These are phyloP conservation scores for Leishmania aethiopica DNA, from an alignment of 208 protist species.

Conservation along the genomic window DNA sequence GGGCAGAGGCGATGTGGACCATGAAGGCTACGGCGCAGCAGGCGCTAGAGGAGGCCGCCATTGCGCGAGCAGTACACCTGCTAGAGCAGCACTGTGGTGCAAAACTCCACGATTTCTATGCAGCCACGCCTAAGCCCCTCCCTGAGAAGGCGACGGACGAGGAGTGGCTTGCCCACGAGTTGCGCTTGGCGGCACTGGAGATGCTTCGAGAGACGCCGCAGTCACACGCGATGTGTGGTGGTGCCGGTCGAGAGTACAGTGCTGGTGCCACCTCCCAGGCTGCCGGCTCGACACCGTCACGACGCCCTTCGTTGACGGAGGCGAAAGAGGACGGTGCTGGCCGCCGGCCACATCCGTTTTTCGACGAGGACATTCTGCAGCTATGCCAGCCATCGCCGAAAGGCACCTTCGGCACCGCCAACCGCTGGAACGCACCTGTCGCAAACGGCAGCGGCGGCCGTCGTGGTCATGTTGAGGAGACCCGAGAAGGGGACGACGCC, in stretches of 20 bases:
- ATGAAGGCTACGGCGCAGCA: conserved; percentile 5
- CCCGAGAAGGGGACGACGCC: background rate
- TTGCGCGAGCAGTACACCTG: conserved; percentile 18
- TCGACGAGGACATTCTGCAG: background rate
- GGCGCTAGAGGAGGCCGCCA: conserved; percentile 24
- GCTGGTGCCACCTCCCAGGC: background rate
- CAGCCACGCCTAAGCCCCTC: background rate
- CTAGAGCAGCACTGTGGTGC: conserved; percentile 16
- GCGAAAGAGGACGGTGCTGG: too few relatives aligned
- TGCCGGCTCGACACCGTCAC: background rate
- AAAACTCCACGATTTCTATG: background rate
- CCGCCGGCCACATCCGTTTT: background rate
- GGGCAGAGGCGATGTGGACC: background rate
- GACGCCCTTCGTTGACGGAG: too few relatives aligned
- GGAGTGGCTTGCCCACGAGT: conserved; percentile 26
- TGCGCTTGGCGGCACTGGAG: conserved; percentile 9
- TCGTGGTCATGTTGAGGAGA: background rate
- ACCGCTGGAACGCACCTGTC: background rate
- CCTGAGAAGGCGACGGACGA: conserved; percentile 30
- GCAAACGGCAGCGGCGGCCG: background rate
- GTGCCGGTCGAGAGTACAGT: background rate
- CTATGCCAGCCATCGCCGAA: background rate
- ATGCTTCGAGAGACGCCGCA: conserved; percentile 21
- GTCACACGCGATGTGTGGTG: background rate
- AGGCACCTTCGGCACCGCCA: background rate